Percentiles rank a stretch among this genome's conserved stretches.
Conservation (phyloP, 257 asterid genomes). For the Nicotiana otophora region DNA sequence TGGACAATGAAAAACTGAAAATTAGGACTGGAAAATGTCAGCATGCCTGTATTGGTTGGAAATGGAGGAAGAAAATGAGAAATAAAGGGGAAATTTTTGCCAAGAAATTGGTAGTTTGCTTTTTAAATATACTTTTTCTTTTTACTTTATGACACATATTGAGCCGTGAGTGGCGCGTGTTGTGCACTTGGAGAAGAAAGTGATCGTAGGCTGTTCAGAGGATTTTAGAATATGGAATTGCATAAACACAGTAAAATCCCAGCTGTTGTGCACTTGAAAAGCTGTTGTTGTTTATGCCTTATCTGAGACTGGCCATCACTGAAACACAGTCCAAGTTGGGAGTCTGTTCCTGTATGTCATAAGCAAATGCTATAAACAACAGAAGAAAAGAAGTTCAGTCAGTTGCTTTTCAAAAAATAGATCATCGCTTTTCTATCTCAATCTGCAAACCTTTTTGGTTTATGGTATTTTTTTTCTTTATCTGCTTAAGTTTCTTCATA, state of each 20-base stretch:
- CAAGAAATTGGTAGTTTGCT: not conserved
- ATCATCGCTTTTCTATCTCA: not conserved
- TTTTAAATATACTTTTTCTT: not conserved
- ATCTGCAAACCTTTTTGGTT: not conserved
- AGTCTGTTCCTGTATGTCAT: not conserved
- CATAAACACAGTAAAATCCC: too few relatives aligned
- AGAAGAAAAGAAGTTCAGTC: not conserved
- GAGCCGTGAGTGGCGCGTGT: not conserved
- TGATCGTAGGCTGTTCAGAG: not conserved
- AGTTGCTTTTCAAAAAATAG: not conserved
- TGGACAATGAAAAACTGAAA: not conserved
- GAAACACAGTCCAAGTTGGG: not conserved
- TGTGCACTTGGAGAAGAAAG: not conserved
- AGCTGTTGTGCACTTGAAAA: too few relatives aligned
- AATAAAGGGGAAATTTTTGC: not conserved
- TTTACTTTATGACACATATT: not conserved
- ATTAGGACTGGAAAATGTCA: not conserved
- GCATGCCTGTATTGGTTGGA: not conserved
- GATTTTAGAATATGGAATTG: too few relatives aligned
- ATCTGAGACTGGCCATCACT: not conserved
- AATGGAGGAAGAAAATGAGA: not conserved
- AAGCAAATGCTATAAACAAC: not conserved
- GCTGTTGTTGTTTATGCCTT: not conserved
- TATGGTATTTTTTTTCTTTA: too few relatives aligned
- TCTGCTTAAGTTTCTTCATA: not conserved